Base-by-base conservation (phyloP, 148 eudicot genomes). In the Fagopyrum esculentum region DNA sequence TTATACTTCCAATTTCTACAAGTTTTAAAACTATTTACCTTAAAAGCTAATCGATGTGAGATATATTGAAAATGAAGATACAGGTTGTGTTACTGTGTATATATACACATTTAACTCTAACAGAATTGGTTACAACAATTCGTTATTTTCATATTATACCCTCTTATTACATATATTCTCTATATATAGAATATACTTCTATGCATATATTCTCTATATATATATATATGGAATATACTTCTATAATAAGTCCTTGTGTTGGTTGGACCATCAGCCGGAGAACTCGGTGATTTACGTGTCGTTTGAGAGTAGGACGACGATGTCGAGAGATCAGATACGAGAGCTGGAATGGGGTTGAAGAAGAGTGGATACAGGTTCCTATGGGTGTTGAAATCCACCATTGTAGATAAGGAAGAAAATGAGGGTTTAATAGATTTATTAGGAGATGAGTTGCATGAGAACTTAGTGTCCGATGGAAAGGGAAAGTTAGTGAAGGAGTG, bases 381-480 rank as follows among this genome's bases (percentile, higher is more conserved):
- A 4, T 86, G 92, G 90, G 85, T 86, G 9, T 61, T 88, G 46
- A 88, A 88, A 74, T 75, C 80, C 0, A 51, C 75, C n/a, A 74
- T 80, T 45, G 86, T 87, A 0, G 86, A 87, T 35, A 76, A 66
- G 64, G 86, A 87, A 9, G 88, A 83, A 5, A 71, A 73, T 2
- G 82, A 64, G 2, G 80, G 73, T 26, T 9, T 83, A 0, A 12
- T 8, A 12, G 79, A 80, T 0, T 26, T 82, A 51, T 29, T 84
- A 4, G 85, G 89, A 0, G 79, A 75, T 0, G 26, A 29, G 8
- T 85, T 86, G 56, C 29, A 76, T 3, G 80, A 80, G 11, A 73
- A 45, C 49, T 78, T 35, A n/a, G 48, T 29, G 13, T 16, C 75
- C 0, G 71, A 69, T 66, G 75, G 22, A 2, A 75, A 55, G 73